Base-by-base conservation (phyloP, 345 rosid genomes). In the Boechera retrofracta region DNA sequence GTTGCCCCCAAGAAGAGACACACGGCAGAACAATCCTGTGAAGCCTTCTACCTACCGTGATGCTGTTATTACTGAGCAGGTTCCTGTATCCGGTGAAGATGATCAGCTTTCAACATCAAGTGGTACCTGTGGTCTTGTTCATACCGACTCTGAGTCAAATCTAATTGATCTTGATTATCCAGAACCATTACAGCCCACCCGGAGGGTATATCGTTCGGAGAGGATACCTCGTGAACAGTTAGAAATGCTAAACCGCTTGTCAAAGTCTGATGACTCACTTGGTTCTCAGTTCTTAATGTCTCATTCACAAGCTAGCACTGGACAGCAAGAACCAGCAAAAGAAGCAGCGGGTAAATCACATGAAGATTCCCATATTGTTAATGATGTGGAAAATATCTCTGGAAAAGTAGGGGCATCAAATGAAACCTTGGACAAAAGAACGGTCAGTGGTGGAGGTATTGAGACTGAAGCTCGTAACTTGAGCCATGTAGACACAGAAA, bases 231-330 rank as follows among this genome's bases (percentile, higher is more conserved):
- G 89, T 78, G 93, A 88, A 80, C 97, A 87, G 77, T 81, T 86
- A 78, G 98, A 88, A 79, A 84, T 85, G 83, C 86, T 87, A 58
- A 90, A 79, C 68, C 91, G 98, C 76, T 74, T 89, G 71, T 90
- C 99, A 33, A 95, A 95, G 77, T 95, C 97, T 32, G 85, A 91
- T 79, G 96, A 92, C 85, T 86, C 90, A 42, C 87, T 87, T 79
- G 96, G 94, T 70, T 82, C 96, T 73, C 98, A 90, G 85, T 85
- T 92, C 79, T 81, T 88, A 73, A 79, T 88, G 77, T 69, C 89
- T 74, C 97, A 88, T 72, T 62, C 89, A 71, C 94, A 88, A 82
- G 82, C 84, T 45, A 81, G 41, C 68, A 57, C 90, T 75, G 91
- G 85, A 60, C 76, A 57, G 77, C 72, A 89, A 55, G 92, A 85